Conservation (phyloP, 73 alveolate genomes). For the Tetrahymena thermophila region DNA sequence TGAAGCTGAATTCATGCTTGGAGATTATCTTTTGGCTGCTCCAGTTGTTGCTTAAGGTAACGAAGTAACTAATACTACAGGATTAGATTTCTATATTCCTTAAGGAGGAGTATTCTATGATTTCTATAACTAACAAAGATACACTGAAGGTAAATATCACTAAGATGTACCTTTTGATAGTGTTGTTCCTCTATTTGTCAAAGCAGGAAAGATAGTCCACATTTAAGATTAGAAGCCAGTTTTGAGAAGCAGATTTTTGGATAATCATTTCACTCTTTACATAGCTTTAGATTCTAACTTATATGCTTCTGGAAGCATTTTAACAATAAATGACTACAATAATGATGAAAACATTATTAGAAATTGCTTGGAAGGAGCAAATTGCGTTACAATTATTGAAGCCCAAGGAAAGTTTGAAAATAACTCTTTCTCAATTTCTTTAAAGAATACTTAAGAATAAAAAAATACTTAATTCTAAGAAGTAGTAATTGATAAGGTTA, state of each 20-base stretch:
- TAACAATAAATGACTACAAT: background rate
- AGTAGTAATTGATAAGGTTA: background rate
- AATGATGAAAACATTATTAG: background rate
- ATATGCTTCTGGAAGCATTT: background rate
- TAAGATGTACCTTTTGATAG: background rate
- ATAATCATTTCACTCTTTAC: background rate
- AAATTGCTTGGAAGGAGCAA: background rate
- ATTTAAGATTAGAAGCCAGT: background rate
- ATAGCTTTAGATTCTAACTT: background rate
- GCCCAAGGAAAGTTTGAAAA: background rate
- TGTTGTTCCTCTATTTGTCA: background rate
- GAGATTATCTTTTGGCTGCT: background rate
- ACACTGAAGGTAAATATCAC: background rate
- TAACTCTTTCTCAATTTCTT: background rate
- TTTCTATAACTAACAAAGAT: background rate
- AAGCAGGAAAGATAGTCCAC: background rate
- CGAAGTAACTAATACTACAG: background rate
- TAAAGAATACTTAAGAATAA: background rate
- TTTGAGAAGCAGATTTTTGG: background rate
- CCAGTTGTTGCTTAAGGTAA: background rate
- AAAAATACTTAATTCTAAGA: background rate
- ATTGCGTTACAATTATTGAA: background rate
- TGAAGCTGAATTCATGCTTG: background rate
- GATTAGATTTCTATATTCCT: background rate
- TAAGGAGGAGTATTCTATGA: background rate